These are phyloP conservation scores for Globisporangium apiculatum DNA, from an alignment of 352 stramenopile species.

Conservation along the genomic window DNA sequence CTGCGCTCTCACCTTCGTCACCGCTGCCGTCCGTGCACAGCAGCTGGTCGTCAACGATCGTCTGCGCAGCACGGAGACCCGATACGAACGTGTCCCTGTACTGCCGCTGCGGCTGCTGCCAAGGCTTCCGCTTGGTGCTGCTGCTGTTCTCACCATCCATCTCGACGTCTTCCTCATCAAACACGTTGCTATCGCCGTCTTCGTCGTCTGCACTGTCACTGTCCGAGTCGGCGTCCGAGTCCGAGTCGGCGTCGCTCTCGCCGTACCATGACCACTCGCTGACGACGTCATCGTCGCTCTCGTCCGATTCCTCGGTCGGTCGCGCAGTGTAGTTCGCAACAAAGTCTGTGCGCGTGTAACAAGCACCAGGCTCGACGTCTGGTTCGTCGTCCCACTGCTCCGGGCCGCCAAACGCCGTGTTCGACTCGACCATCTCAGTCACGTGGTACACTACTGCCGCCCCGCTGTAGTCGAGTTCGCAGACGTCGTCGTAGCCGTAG, in stretches of 20 bases:
- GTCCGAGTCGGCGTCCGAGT: constrained; percentile 48
- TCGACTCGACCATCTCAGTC: constrained; percentile 63
- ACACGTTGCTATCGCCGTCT: background rate
- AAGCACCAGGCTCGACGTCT: constrained; percentile 41
- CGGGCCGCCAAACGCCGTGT: constrained; percentile 16
- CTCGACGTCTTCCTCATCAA: constrained; percentile 12
- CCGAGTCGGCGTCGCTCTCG: constrained; percentile 51
- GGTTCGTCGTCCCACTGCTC: constrained; percentile 30
- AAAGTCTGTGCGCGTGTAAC: constrained; percentile 56
- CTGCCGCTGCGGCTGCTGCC: constrained; percentile 15
- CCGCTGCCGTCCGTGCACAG: constrained; percentile 19
- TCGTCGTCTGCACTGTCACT: constrained; percentile 14
- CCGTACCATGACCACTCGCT: constrained; percentile 61
- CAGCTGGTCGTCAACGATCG: constrained; percentile 42
- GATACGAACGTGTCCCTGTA: constrained; percentile 25
- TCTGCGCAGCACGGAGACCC: constrained; percentile 37
- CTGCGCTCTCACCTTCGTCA: constrained; percentile 26
- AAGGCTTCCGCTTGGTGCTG: constrained; percentile 14
- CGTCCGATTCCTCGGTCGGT: constrained; percentile 30
- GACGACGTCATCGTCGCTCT: constrained; percentile 34
- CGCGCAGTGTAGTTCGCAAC: constrained; percentile 46
- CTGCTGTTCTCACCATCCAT: constrained; percentile 8
- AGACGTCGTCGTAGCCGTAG: constrained; percentile 81
- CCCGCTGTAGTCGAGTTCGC: constrained; percentile 23
- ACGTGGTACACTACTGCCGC: constrained; percentile 38